A percentile compares a stretch with the other conserved stretches of the same genome.
phyloP scores from a whole-genome alignment of 441 rosid species.

The Populus trichocarpa region DNA sequence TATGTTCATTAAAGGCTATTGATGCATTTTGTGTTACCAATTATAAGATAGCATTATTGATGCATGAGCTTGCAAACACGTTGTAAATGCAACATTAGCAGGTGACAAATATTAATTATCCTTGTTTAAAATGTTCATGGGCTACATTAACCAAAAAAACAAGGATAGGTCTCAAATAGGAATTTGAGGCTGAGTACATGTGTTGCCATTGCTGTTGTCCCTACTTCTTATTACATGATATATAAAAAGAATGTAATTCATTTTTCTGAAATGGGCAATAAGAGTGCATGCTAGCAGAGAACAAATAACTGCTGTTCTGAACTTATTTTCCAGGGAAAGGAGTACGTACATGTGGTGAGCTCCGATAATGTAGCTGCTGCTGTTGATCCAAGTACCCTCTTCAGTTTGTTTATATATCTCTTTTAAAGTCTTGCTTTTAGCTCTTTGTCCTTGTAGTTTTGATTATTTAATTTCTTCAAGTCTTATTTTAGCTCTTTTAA shows the following conservation, averaged over 20 bases:
- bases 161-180: conserved; percentile 5
- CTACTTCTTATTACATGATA: not conserved
- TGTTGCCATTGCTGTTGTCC: not conserved
- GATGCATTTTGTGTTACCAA: not conserved
- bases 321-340: conserved; percentile 57
- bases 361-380: conserved; percentile 40
- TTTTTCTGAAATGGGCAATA: not conserved
- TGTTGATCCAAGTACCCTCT: conserved; percentile 63
- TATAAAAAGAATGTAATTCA: not conserved
- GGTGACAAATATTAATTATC: not conserved
- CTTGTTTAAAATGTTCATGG: not conserved
- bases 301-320: conserved; percentile 4
- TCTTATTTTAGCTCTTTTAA: not conserved
- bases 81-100: not conserved
- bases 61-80: not conserved
- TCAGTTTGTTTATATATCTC: not conserved
- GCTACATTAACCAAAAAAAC: not conserved
- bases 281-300: not conserved
- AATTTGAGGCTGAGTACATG: not conserved
- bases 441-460: not conserved
- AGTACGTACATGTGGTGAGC: conserved; percentile 45
- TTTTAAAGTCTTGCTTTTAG: not conserved
- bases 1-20: not conserved
- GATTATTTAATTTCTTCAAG: not conserved
- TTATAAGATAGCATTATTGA: too few relatives aligned